These are phyloP conservation scores for Solanum peruvianum DNA, from an alignment of 257 asterid genomes.

Conservation along the genomic window DNA sequence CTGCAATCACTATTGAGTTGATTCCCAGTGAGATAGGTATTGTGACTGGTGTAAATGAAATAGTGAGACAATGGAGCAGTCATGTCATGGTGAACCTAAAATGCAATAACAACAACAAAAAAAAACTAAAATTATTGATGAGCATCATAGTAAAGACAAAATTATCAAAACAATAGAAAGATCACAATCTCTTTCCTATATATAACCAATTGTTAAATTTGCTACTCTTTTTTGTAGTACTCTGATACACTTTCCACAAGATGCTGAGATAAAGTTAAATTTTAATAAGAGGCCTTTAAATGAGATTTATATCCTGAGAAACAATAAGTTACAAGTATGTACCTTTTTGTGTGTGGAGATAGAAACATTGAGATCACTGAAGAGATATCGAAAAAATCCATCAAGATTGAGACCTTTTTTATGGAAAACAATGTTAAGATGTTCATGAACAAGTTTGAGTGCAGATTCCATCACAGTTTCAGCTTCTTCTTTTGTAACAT, in stretches of 20 bases:
- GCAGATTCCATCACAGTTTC: slow-evolving; percentile 32
- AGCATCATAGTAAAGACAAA: background rate
- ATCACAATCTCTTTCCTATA: background rate
- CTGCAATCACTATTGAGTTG: slow-evolving; percentile 67
- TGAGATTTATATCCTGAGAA: background rate
- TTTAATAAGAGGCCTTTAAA: background rate
- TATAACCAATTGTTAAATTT: background rate
- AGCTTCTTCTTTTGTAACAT: slow-evolving; percentile 30
- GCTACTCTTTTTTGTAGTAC: background rate
- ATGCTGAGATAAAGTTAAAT: too few species aligned
- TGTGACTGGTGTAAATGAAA: slow-evolving; percentile 64
- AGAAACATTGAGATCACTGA: slow-evolving; percentile 41
- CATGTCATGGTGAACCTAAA: slow-evolving; percentile 66
- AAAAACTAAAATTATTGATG: background rate
- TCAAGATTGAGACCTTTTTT: slow-evolving; percentile 31
- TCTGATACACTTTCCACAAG: background rate
- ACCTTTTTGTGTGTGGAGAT: slow-evolving; percentile 45
- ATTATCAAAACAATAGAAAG: background rate
- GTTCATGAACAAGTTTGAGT: slow-evolving; percentile 32
- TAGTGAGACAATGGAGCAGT: slow-evolving; percentile 60
- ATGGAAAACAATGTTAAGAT: slow-evolving; percentile 31
- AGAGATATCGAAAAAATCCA: slow-evolving; percentile 47
- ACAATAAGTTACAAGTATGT: background rate
- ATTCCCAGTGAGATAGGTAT: slow-evolving; percentile 74
- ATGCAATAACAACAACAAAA: background rate